These are phyloP conservation scores for Alternaria arborescens DNA, from an alignment of 2,329 filamentous ascomycete genomes.

Conservation along the genomic window DNA sequence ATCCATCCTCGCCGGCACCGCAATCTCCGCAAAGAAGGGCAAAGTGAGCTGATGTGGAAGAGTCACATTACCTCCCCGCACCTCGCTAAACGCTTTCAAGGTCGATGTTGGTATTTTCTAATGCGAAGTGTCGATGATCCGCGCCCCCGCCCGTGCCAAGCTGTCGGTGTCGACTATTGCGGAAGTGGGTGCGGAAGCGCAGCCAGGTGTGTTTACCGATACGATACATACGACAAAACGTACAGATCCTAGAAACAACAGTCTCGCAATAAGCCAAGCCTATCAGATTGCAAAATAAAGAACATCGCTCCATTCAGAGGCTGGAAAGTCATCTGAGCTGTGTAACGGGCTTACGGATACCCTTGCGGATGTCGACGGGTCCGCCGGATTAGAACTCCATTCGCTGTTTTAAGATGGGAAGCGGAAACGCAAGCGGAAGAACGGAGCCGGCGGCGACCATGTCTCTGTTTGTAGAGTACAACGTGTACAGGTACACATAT, in stretches of 20 bases:
- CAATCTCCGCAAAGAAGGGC: neutral
- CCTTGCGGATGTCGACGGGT: neutral
- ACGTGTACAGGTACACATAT: neutral
- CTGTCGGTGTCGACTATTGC: conserved; percentile 1
- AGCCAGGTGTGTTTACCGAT: neutral
- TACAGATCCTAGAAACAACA: neutral
- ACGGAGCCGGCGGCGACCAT: neutral
- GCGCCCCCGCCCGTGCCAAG: conserved; percentile 1
- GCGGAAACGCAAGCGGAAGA: neutral
- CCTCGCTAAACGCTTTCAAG: neutral
- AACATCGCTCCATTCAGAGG: neutral
- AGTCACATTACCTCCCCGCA: neutral
- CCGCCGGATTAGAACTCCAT: neutral
- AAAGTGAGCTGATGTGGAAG: neutral
- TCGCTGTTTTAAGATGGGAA: neutral
- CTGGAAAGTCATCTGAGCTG: neutral
- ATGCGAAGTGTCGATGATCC: neutral
- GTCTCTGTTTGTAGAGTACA: neutral
- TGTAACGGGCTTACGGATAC: neutral
- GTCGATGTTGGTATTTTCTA: neutral
- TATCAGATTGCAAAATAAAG: neutral
- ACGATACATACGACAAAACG: neutral
- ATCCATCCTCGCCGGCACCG: conserved; percentile 3
- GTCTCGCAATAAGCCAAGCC: neutral
- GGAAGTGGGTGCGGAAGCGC: conserved; percentile 17